Evolutionary conservation across 352 stramenopile species (phyloP), one percentile per base, ranked within the genome.

Genomic region (Thalassiosira delicatula): DNA sequence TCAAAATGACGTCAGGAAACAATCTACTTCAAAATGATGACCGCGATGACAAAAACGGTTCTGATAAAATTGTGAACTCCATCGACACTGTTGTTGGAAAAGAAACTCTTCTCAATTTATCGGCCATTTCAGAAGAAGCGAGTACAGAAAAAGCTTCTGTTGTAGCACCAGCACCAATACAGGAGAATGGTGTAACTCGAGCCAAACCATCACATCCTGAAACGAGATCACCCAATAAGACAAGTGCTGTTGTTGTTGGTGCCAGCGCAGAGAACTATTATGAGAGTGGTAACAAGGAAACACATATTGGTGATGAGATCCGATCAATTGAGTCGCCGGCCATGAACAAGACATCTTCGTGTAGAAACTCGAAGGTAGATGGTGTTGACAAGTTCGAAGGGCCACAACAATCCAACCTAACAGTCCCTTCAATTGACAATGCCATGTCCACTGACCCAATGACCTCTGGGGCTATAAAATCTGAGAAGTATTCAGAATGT

Each of bases 401-500:
- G n/a, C n/a, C n/a, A n/a, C n/a, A n/a, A n/a, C n/a, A n/a, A n/a
- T n/a, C n/a, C n/a, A n/a, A n/a, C n/a, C n/a, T n/a, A n/a, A n/a
- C n/a, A n/a, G n/a, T n/a, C n/a, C n/a, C n/a, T n/a, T n/a, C n/a
- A n/a, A n/a, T n/a, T n/a, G n/a, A n/a, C n/a, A n/a, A n/a, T n/a
- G n/a, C n/a, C n/a, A n/a, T n/a, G n/a, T n/a, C n/a, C n/a, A n/a
- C n/a, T n/a, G n/a, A n/a, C n/a, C n/a, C n/a, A n/a, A n/a, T n/a
- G n/a, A n/a, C n/a, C n/a, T n/a, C n/a, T n/a, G n/a, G n/a, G n/a
- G n/a, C n/a, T n/a, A n/a, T n/a, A n/a, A n/a, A n/a, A n/a, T n/a
- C n/a, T 42, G 35, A 42, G 35, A 42, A 76, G 49, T 76, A 68
- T 57, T 76, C 68, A 3, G 54, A 68, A 25, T 40, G 29, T 29